Evolutionary conservation across 495 filamentous ascomycete species (phyloP).

Genomic region (Paragyromitra xinjiangensis): DNA sequence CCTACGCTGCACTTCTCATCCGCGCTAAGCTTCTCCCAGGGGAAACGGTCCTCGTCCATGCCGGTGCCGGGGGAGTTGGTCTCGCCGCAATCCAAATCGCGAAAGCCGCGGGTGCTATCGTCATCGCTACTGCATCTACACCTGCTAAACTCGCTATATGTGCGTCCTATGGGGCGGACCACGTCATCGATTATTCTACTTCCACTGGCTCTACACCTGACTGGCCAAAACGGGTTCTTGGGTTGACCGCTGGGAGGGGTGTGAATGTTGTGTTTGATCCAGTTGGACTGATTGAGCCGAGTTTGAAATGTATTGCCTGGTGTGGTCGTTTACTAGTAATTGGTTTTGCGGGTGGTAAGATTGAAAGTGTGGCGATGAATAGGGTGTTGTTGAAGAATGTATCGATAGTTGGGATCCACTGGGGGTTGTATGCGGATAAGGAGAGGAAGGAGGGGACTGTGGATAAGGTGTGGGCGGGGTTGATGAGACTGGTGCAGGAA

Average conservation of each 20-base stretch:
- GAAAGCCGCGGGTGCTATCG: slow-evolving; percentile 86
- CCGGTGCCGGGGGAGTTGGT: slow-evolving; percentile 90
- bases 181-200: slow-evolving; percentile 77
- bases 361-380: slow-evolving; percentile 93
- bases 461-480: slow-evolving; percentile 77
- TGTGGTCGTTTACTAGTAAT: slow-evolving; percentile 87
- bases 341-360: slow-evolving; percentile 86
- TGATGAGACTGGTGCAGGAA: slow-evolving; percentile 76
- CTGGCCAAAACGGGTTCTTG: slow-evolving; percentile 83
- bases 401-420: slow-evolving; percentile 86
- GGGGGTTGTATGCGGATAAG: slow-evolving; percentile 80
- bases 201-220: slow-evolving; percentile 43
- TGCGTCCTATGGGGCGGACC: slow-evolving; percentile 81
- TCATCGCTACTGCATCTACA: slow-evolving; percentile 87
- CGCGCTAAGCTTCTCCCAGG: slow-evolving; percentile 78
- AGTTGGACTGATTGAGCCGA: slow-evolving; percentile 83
- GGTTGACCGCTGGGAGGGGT: slow-evolving; percentile 73
- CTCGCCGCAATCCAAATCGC: slow-evolving; percentile 92
- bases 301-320: slow-evolving; percentile 88
- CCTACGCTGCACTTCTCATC: slow-evolving; percentile 82
- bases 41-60: slow-evolving; percentile 90
- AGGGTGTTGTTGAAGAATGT: slow-evolving; percentile 90
- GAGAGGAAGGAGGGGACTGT: slow-evolving; percentile 77
- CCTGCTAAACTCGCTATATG: slow-evolving; percentile 80
- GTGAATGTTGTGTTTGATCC: slow-evolving; percentile 93